Evolutionary conservation across 495 filamentous ascomycete genomes (phyloP).

Genomic region (Xylaria bambusicola): DNA sequence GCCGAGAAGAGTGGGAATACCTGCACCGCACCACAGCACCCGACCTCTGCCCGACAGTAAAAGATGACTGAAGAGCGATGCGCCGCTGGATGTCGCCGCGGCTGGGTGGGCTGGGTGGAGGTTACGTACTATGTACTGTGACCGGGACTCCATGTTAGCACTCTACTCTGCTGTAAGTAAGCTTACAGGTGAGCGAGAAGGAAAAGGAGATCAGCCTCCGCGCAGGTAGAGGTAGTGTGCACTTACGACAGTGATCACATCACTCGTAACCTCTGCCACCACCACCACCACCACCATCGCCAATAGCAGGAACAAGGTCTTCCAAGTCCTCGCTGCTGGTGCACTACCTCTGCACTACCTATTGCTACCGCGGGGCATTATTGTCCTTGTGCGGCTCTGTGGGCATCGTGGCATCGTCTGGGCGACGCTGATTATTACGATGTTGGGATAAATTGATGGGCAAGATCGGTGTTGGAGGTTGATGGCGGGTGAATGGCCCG

Average conservation of each 20-base stretch:
- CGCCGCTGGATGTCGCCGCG: not conserved
- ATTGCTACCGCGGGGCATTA: too few species aligned
- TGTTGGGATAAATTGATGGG: conserved; percentile 2
- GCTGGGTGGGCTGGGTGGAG: not conserved
- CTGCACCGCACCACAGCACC: not conserved
- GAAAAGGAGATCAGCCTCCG: not conserved
- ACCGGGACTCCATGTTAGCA: too few species aligned
- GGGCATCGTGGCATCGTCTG: not conserved
- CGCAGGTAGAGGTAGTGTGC: not conserved
- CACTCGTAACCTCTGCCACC: not conserved
- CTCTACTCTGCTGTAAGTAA: too few species aligned
- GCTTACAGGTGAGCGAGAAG: not conserved
- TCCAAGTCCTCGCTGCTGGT: too few species aligned
- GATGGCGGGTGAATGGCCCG: too few species aligned
- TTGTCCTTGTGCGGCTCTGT: conserved; percentile 2
- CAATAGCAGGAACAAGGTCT: not conserved
- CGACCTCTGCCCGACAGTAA: too few species aligned
- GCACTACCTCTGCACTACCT: too few species aligned
- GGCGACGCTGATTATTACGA: conserved; percentile 10
- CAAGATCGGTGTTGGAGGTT: conserved; percentile 5
- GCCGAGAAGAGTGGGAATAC: not conserved
- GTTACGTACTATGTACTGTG: not conserved
- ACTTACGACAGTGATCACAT: not conserved
- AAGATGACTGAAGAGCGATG: conserved; percentile 2
- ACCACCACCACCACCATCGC: not conserved